Evolutionary conservation across 2,329 filamentous ascomycete species (phyloP).

Genomic region (Colletotrichum nymphaeae): DNA sequence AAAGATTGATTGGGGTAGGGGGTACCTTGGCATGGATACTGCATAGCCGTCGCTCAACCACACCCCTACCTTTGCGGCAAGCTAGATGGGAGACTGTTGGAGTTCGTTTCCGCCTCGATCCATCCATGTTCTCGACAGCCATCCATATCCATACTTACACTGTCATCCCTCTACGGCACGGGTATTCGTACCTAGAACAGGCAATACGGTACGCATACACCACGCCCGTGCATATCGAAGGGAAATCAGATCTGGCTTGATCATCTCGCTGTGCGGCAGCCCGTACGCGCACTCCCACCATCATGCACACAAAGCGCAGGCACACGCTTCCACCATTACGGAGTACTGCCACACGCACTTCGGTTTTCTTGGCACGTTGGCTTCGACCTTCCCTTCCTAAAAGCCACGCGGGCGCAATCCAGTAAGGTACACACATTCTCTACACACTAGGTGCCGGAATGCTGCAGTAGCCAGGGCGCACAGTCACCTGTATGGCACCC

Average conservation of each 20-base stretch:
- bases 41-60: slow-evolving; percentile 1
- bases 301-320: neutral
- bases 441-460: neutral
- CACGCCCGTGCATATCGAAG: neutral
- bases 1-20: neutral
- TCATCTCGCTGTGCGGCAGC: neutral
- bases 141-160: neutral
- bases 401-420: neutral
- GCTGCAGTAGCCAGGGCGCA: neutral
- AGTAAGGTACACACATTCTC: neutral
- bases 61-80: neutral
- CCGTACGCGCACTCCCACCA: neutral
- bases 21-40: neutral
- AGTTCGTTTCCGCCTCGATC: slow-evolving; percentile 19
- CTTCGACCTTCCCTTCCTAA: slow-evolving; percentile 23
- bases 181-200: too few species aligned
- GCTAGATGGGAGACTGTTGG: neutral
- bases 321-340: neutral
- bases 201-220: neutral
- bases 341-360: slow-evolving; percentile 6
- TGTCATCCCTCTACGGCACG: neutral
- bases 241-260: neutral
- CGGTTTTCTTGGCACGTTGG: slow-evolving; percentile 22
- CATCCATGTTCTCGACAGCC: slow-evolving; percentile 9
- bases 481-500: neutral